These are phyloP conservation scores for Heimioporus sp. DNA, from an alignment of 768 basidiomycete genomes.

Conservation along the genomic window DNA sequence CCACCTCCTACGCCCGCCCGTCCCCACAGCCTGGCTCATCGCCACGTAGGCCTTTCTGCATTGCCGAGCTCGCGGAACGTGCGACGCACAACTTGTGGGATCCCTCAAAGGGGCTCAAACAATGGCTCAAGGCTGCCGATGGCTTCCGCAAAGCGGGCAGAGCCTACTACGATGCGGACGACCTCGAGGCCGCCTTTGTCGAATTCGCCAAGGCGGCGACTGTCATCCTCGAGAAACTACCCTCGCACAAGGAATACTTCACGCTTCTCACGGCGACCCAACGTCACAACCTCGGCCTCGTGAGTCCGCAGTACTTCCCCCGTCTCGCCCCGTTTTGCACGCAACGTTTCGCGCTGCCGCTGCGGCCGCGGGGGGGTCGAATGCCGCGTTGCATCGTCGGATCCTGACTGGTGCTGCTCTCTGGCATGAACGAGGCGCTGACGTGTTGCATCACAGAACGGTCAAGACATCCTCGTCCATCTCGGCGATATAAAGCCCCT, in stretches of 20 bases:
- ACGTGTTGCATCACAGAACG: conserved; percentile 49
- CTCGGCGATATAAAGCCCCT: conserved; percentile 63
- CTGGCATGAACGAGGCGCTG: conserved; percentile 9
- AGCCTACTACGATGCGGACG: conserved; percentile 42
- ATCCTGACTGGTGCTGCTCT: neutral
- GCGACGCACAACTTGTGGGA: conserved; percentile 60
- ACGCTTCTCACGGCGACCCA: conserved; percentile 54
- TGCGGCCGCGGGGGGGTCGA: too few species aligned
- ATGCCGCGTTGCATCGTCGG: neutral
- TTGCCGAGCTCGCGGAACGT: conserved; percentile 62
- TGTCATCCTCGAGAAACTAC: conserved; percentile 76
- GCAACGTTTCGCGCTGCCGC: too few species aligned
- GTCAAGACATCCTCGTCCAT: conserved; percentile 68
- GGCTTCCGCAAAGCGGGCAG: conserved; percentile 56
- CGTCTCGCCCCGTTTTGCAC: neutral
- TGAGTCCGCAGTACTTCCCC: conserved; percentile 41
- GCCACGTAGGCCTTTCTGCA: conserved; percentile 50
- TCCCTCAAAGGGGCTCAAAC: conserved; percentile 57
- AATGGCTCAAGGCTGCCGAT: conserved; percentile 66
- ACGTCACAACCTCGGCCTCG: conserved; percentile 64
- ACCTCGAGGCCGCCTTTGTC: conserved; percentile 72
- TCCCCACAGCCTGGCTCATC: conserved; percentile 16
- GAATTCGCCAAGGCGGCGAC: conserved; percentile 72
- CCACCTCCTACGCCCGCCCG: conserved; percentile 15
- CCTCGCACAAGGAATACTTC: conserved; percentile 65